These are phyloP conservation scores for Pilasporangium apinafurcum DNA, from an alignment of 352 stramenopile genomes.

Conservation along the genomic window DNA sequence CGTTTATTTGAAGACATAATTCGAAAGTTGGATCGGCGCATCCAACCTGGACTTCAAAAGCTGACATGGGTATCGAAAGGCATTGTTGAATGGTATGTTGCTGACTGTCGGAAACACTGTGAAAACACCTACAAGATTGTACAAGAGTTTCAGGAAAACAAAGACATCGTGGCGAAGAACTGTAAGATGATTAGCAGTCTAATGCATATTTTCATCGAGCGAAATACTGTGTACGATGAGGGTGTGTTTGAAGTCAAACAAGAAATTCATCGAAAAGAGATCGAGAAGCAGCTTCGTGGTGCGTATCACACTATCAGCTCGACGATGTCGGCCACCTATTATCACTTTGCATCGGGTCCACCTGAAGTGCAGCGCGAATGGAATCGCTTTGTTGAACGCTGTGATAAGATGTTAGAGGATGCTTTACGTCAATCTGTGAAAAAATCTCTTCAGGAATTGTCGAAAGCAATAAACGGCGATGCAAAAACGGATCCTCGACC, in stretches of 20 bases:
- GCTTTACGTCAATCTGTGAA: slow-evolving; percentile 91
- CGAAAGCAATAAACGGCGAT: slow-evolving; percentile 92
- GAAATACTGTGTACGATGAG: slow-evolving; percentile 92
- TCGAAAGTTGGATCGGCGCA: slow-evolving; percentile 89
- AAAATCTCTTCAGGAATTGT: slow-evolving; percentile 92
- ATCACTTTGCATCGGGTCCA: slow-evolving; percentile 86
- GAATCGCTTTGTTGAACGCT: slow-evolving; percentile 85
- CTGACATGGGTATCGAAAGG: slow-evolving; percentile 91
- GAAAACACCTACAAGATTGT: slow-evolving; percentile 87
- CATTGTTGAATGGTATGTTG: slow-evolving; percentile 91
- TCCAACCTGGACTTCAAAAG: slow-evolving; percentile 90
- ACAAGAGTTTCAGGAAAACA: slow-evolving; percentile 87
- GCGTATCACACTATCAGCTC: slow-evolving; percentile 82
- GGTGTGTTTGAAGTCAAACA: slow-evolving; percentile 91
- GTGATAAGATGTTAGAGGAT: slow-evolving; percentile 89
- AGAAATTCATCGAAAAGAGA: slow-evolving; percentile 79
- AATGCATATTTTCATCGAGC: slow-evolving; percentile 91
- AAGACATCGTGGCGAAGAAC: slow-evolving; percentile 81
- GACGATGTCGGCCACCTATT: slow-evolving; percentile 90
- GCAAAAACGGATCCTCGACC: slow-evolving; percentile 88
- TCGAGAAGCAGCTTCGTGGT: slow-evolving; percentile 69
- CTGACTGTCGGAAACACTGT: slow-evolving; percentile 86
- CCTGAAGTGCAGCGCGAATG: slow-evolving; percentile 91
- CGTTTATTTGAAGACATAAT: slow-evolving; percentile 94
- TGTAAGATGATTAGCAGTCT: slow-evolving; percentile 86